Base-by-base conservation (phyloP, 140 eudicot genomes). In the Oenanthe javanica region DNA sequence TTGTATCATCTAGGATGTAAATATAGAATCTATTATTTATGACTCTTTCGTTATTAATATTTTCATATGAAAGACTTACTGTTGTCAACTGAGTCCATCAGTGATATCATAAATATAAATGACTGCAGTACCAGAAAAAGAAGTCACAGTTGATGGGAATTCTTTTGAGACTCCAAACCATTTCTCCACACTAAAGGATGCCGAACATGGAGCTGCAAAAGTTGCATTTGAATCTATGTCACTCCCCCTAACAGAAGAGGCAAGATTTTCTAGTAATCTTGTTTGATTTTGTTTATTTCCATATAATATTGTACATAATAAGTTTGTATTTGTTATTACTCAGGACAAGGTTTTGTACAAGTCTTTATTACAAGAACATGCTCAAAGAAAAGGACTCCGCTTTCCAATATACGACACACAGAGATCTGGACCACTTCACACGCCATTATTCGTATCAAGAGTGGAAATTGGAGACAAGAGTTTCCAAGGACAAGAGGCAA, bases 201-300 rank as follows among this genome's bases (percentile, higher is more conserved):
- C 97, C 6, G 97, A 95, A 82, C 90, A 92, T 76, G 91, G 89
- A 31, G 97, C 97, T 40, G 97, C 98, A 21, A 91, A 91, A 87
- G 89, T 86, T 75, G 98, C 97, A 42, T 78, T 90, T 51, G 86
- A 75, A 84, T 45, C 90, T 4, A 63, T 95, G 70, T 78, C 90
- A 13, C 84, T 77, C 7, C 87, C 86, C 77, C 91, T 81, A 23
- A 64, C 78, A 57, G 89, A 80, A 80, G 93, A 93, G 83, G 99
- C 86, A 51, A 78, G 97, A 69, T 63, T 79, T 80, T 82, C 71
- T 15, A 42, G 59, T 76, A 48, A 67, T 49, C 21, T 84, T 16
- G 40, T 75, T 46, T 43, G 13, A 78, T 23, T 40, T n/a, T 0
- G 21, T 76, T 55, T 81, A 51, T 31, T 67, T 31, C 54, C 54